Evolutionary conservation across 352 stramenopile genomes (phyloP).

Genomic region (Bremia lactucae): DNA sequence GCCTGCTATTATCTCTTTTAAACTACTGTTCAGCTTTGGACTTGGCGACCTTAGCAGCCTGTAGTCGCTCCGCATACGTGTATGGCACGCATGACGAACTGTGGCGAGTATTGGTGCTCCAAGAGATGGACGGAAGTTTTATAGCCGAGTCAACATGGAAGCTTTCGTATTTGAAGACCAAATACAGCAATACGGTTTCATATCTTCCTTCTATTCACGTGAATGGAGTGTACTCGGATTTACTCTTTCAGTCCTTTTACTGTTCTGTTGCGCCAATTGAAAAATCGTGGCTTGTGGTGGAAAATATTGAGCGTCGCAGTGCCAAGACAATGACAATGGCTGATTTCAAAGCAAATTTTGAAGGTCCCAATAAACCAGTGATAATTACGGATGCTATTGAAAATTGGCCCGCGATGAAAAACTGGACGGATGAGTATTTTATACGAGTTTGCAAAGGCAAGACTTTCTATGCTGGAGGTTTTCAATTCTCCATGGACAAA

Average conservation of each 20-base stretch:
- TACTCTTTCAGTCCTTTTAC: slow-evolving; percentile 83
- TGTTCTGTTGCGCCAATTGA: slow-evolving; percentile 53
- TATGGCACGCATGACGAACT: slow-evolving; percentile 72
- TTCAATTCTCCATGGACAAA: slow-evolving; percentile 63
- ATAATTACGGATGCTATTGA: slow-evolving; percentile 69
- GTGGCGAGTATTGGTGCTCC: slow-evolving; percentile 68
- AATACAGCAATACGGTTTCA: slow-evolving; percentile 16
- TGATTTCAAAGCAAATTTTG: slow-evolving; percentile 61
- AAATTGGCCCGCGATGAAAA: slow-evolving; percentile 50
- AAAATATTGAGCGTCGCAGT: slow-evolving; percentile 63
- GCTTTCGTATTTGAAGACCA: slow-evolving; percentile 56
- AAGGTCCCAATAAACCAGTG: slow-evolving; percentile 60
- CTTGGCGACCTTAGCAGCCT: slow-evolving; percentile 30
- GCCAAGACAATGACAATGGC: slow-evolving; percentile 35
- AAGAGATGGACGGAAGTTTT: slow-evolving; percentile 64
- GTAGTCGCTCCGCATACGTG: slow-evolving; percentile 59
- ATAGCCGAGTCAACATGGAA: slow-evolving; percentile 46
- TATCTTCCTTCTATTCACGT: slow-evolving; percentile 27
- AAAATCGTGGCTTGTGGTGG: slow-evolving; percentile 48
- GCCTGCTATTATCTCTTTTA: slow-evolving; percentile 51
- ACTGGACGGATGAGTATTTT: slow-evolving; percentile 74
- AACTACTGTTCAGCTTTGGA: slow-evolving; percentile 41
- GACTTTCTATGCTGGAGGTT: slow-evolving; percentile 68
- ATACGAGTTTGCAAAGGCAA: slow-evolving; percentile 29
- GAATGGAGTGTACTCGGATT: slow-evolving; percentile 74